Percentiles rank a stretch among this genome's conserved stretches.
Evolutionary conservation across 2,329 filamentous ascomycete genomes (phyloP).

Genomic region (Colletotrichum tofieldiae): DNA sequence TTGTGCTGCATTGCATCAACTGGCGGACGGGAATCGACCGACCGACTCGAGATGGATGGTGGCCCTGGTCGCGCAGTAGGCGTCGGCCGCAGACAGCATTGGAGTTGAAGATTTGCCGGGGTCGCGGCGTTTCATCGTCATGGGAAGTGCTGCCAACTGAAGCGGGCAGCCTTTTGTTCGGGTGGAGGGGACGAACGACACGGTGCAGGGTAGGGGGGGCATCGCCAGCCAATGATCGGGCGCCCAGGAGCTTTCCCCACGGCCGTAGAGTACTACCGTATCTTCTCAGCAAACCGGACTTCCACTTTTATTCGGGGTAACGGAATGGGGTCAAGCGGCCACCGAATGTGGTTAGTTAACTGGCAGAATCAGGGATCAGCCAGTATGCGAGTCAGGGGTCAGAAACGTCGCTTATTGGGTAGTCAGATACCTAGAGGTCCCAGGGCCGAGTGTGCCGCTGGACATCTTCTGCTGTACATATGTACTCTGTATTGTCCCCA

Average conservation of each 20-base stretch:
- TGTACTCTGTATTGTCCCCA: no score
- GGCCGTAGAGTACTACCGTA: neutral
- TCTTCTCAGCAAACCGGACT: no score
- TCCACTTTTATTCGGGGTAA: no score
- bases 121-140: slow-evolving; percentile 35
- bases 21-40: neutral
- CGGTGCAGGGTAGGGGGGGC: neutral
- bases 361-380: no score
- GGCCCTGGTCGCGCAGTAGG: slow-evolving; percentile 6
- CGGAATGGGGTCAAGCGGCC: no score
- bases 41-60: neutral
- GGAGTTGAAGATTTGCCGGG: slow-evolving; percentile 39
- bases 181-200: slow-evolving; percentile 39
- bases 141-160: slow-evolving; percentile 36
- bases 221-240: slow-evolving; percentile 18
- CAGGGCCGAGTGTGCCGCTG: no score
- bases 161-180: slow-evolving; percentile 31
- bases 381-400: no score
- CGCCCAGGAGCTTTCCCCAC: slow-evolving; percentile 8
- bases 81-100: slow-evolving; percentile 17
- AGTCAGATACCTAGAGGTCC: no score
- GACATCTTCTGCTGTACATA: no score
- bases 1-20: slow-evolving; percentile 25
- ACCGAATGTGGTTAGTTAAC: no score
- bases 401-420: no score